Evolutionary conservation across 139 green algal genomes (phyloP), one percentile per base, ranked within the genome.

Genomic region (Edaphochlamys debaryana): DNA sequence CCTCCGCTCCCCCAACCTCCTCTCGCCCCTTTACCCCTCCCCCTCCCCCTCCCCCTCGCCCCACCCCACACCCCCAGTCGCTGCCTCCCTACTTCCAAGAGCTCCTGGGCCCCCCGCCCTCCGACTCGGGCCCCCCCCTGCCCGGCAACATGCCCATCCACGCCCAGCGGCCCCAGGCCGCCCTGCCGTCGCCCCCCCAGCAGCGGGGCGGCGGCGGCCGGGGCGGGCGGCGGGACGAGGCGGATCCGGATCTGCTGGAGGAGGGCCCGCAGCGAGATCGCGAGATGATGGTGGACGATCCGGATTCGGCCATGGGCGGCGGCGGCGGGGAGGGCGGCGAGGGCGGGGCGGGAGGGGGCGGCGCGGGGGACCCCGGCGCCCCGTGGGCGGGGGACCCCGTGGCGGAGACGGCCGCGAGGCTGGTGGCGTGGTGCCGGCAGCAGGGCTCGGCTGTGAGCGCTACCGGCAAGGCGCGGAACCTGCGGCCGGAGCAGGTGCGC

Each of bases 41-140:
- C 13, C 58, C 34, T 27, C 36, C 38, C 8, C 72, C 54, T 38
- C 56, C 50, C 50, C 70, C 70, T 58, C 11, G 25, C 54, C 52
- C 36, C 38, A 1, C 30, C 45, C 41, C 75, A 69, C 25, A 48
- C 40, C 25, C 29, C 82, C 85, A 90, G 79, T 76, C 83, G 36
- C 73, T 96, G 63, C 91, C 94, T 11, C 67, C 86, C 19, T 58
- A 86, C 22, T 94, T 96, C 81, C 69, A 88, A 17, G 48, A n/a
- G 2, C 86, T 96, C 67, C 82, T 96, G 69, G 91, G 92, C 25
- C 87, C 91, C 22, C 78, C 87, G 41, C 92, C 94, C 0, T 56
- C 76, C 58, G 72, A 87, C 34, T 30, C 69, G 3, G 45, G 48
- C 25, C 85, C 93, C n/a, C 90, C 89, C n/a, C 41, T 56, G 54